Base-by-base conservation (phyloP, 805 yeast genomes). In the Candida corydali region DNA sequence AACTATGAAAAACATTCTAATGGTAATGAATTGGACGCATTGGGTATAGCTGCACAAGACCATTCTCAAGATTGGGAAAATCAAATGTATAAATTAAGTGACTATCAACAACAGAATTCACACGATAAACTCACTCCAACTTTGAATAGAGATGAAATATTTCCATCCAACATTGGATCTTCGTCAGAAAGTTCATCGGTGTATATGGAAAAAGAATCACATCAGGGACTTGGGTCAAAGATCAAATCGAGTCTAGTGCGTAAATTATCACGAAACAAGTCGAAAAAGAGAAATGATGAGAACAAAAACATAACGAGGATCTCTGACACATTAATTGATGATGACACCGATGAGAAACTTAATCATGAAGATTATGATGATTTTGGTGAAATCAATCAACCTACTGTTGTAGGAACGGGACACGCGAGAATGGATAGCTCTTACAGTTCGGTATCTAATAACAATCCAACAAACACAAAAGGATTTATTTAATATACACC, bases 21-120 rank as follows among this genome's bases (percentile, higher is more conserved):
- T 10, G 18, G 52, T 5, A 59, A 53, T 19, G 86, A 80, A 55
- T 67, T 86, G 41, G 52, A 79, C 27, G 95, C 89, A 3, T 69
- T 86, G 42, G 95, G 95, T 41, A 55, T 67, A 11, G 86, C 88
- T n/a, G 95, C 94, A 3, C 81, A 78, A 51, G 86, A 86, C 44
- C 95, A 86, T 57, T 75, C 79, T 46, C 74, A 69, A 29, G 73
- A 83, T 52, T 80, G 93, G 88, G 88, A 82, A 45, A 61, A 69
- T 29, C 82, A 82, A 52, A 75, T 81, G 75, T 69, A 68, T 54
- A 65, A 67, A 33, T 56, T 75, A 45, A 64, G 64, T 38, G 70
- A 64, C 17, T 26, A 23, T 4, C 29, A 24, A 8, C 32, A 30
- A 9, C 14, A n/a, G n/a, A 14, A 8, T 18, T 4, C 20, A 12